phyloP scores from a whole-genome alignment of 2,329 filamentous ascomycete genomes.

The Corniculantispora saksenae region DNA sequence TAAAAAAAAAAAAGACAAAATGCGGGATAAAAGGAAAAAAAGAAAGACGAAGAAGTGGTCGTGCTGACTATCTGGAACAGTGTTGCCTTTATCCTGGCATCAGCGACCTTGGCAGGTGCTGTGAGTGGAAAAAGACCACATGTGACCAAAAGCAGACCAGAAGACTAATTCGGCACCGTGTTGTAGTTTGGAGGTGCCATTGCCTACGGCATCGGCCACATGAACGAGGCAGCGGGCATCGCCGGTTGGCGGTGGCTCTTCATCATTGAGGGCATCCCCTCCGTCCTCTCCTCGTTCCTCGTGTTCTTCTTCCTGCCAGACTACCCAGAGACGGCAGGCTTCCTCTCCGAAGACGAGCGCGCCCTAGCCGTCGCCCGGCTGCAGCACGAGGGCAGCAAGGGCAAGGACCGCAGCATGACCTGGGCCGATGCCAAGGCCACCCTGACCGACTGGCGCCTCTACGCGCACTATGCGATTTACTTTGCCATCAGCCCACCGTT shows the following conservation, averaged over 20 bases:
- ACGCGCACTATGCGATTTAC: no score
- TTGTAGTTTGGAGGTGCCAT: no score
- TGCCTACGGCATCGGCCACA: slow-evolving; percentile 20
- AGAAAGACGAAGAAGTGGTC: not conserved
- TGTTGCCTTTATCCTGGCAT: slow-evolving; percentile 70
- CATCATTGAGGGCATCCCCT: slow-evolving; percentile 61
- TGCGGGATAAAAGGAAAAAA: not conserved
- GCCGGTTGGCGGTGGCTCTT: slow-evolving; percentile 57
- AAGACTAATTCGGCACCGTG: no score
- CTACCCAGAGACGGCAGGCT: slow-evolving; percentile 47
- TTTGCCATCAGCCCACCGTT: no score
- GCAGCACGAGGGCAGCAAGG: slow-evolving; percentile 47
- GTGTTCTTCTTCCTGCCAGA: slow-evolving; percentile 55
- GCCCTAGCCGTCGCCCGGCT: slow-evolving; percentile 55
- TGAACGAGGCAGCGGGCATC: slow-evolving; percentile 17
- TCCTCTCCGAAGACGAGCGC: slow-evolving; percentile 51
- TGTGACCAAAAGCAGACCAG: no score
- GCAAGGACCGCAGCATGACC: no score
- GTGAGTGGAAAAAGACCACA: slow-evolving; percentile 19
- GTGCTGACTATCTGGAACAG: slow-evolving; percentile 33
- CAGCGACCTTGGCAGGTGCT: slow-evolving; percentile 50
- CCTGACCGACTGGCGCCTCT: no score
- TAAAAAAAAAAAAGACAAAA: no score
- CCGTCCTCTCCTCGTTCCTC: slow-evolving; percentile 45
- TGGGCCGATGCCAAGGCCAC: no score